phyloP scores from a whole-genome alignment of 2,329 filamentous ascomycete genomes.

The Sclerotiophoma versabilis region DNA sequence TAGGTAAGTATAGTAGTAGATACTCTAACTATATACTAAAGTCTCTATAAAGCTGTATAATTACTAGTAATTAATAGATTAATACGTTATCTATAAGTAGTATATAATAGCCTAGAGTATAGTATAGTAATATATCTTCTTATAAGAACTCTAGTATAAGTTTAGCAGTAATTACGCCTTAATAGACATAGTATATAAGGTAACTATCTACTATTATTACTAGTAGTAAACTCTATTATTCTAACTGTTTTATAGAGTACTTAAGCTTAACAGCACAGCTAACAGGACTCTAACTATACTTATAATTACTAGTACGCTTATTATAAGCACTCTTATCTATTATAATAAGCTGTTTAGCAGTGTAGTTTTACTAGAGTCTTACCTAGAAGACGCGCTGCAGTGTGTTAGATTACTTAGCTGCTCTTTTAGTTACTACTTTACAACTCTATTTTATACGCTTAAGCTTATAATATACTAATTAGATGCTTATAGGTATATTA shows the following conservation, averaged over 20 bases:
- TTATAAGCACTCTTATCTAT: slow-evolving; percentile 21
- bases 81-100: background rate
- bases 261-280: background rate
- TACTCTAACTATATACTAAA: slow-evolving; percentile 12
- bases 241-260: background rate
- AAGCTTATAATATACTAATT: background rate
- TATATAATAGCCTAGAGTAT: background rate
- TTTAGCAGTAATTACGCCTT: slow-evolving; percentile 8
- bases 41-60: slow-evolving; percentile 1
- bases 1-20: slow-evolving; percentile 18
- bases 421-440: slow-evolving; percentile 5
- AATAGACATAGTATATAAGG: background rate
- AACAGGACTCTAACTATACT: slow-evolving; percentile 18
- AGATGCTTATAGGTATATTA: background rate
- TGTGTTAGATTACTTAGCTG: background rate
- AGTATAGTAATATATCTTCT: background rate
- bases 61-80: background rate
- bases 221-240: background rate
- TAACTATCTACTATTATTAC: background rate
- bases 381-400: background rate
- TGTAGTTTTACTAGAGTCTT: background rate
- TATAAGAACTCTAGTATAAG: slow-evolving; percentile 4
- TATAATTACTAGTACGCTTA: slow-evolving; percentile 19
- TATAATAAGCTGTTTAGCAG: background rate
- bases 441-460: slow-evolving; percentile 6